These are phyloP conservation scores for Amphirosellinia nigrospora DNA, from an alignment of 495 filamentous ascomycete species.

Conservation along the genomic window DNA sequence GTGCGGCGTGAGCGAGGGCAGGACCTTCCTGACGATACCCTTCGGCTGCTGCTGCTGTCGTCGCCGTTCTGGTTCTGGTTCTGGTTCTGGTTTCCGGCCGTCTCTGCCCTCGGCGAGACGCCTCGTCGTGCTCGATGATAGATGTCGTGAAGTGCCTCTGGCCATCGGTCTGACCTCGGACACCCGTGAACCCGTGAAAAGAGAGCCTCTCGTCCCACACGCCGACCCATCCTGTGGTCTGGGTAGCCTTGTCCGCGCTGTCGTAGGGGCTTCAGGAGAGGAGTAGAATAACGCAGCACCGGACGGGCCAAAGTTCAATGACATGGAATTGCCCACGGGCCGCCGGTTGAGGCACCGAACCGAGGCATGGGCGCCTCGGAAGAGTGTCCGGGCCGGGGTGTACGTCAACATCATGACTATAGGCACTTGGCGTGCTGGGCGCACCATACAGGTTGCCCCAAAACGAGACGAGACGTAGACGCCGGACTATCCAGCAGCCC, in stretches of 20 bases:
- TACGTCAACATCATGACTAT: constrained; percentile 26
- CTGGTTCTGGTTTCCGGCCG: background rate
- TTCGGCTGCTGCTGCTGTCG: constrained; percentile 17
- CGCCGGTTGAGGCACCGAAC: background rate
- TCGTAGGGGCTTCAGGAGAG: no score
- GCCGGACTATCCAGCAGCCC: background rate
- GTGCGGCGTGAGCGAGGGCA: constrained; percentile 63
- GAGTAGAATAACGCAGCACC: background rate
- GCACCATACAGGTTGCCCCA: no score
- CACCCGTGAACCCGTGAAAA: background rate
- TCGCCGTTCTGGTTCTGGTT: background rate
- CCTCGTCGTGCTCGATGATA: constrained; percentile 6
- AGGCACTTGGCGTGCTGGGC: background rate
- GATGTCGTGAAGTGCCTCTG: background rate
- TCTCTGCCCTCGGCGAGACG: background rate
- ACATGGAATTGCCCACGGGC: background rate
- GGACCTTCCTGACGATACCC: constrained; percentile 44
- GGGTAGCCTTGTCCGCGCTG: background rate
- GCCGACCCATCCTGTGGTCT: background rate
- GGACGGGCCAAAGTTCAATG: background rate
- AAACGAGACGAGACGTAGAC: background rate
- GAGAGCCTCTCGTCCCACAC: background rate
- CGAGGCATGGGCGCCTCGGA: background rate
- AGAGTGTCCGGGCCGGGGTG: background rate
- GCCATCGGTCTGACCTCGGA: no score